Evolutionary conservation across 768 basidiomycete species (phyloP), one percentile per base, ranked within the genome.

Genomic region (Amanita polypyramis): DNA sequence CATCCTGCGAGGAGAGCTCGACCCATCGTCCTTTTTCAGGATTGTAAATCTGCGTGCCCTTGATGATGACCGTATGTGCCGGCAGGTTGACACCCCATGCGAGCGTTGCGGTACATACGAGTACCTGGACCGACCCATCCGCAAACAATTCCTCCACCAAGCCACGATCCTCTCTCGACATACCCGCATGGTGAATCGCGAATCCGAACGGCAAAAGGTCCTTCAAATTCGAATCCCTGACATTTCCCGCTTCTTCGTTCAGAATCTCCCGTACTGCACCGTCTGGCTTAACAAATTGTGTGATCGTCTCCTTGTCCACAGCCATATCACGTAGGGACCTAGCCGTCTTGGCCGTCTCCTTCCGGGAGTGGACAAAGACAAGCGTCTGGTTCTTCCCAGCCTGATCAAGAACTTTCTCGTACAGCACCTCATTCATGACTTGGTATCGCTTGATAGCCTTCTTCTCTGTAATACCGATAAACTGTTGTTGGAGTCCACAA

Each of bases 11-110:
- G 1, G 90, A 94, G 5, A 98, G 68, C 62, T 98, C 96, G 3
- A 88, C 85, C 96, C 96, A 99, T 3, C 88, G 81, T 15, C 96
- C 96, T 66, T 98, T 96, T 66, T 96, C 94, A 0, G 96, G 96
- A 63, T 96, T 97, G 67, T 98, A 99, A 52, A 98, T 94, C 67
- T 98, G 94, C 0, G 96, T 98, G n/a, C 96, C 96, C 63, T 98
- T 99, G 74, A 99, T 97, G 69, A 98, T 92, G 66, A 97, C 95
- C 6, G 91, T 86, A 54, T 98, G 96, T 1, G 94, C 95, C 2
- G 96, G 96, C 0, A 98, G 70, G 61, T 99, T 99, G 66, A 99
- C 95, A 70, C 95, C 96, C 96, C 96, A 99, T 0, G 96, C 96
- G 32, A 99, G 82, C 2, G 95, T 98, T 4, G 96, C 96, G 0